Evolutionary conservation across 257 asterid species (phyloP).

Genomic region (Vinca minor): DNA sequence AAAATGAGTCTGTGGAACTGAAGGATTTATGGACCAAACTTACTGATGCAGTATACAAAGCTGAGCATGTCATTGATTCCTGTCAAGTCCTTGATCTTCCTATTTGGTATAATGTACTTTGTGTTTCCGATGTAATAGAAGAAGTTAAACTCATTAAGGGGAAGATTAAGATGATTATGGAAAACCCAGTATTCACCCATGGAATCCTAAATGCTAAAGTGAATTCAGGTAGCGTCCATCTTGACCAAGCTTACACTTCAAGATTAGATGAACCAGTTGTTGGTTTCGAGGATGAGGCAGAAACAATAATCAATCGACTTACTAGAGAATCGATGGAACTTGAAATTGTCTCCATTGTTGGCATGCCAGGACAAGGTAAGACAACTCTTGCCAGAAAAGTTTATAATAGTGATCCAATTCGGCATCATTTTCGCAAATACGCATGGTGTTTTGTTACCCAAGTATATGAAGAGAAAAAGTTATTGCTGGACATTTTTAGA

Average conservation of each 20-base stretch:
- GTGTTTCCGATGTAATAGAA: background rate
- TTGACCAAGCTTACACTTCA: background rate
- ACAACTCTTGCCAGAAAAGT: slow-evolving; percentile 6
- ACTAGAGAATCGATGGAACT: background rate
- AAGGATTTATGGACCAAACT: background rate
- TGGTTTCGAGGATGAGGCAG: slow-evolving; percentile 5
- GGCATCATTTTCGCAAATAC: background rate
- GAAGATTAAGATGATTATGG: background rate
- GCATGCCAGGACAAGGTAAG: slow-evolving; percentile 10
- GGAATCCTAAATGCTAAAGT: background rate
- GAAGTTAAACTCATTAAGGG: slow-evolving; percentile 2
- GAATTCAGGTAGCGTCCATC: background rate
- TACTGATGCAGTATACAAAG: background rate
- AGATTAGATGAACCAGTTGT: background rate
- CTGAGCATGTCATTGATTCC: slow-evolving; percentile 4
- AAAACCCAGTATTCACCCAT: background rate
- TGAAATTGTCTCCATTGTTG: background rate
- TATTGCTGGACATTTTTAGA: background rate
- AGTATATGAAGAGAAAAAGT: background rate
- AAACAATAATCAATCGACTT: background rate
- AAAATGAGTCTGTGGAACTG: background rate
- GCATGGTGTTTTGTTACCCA: slow-evolving; percentile 6
- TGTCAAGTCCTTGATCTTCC: background rate
- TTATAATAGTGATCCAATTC: background rate
- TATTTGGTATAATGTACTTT: background rate